Evolutionary conservation across 495 filamentous ascomycete species (phyloP).

Genomic region (Talaromyces ruber): DNA sequence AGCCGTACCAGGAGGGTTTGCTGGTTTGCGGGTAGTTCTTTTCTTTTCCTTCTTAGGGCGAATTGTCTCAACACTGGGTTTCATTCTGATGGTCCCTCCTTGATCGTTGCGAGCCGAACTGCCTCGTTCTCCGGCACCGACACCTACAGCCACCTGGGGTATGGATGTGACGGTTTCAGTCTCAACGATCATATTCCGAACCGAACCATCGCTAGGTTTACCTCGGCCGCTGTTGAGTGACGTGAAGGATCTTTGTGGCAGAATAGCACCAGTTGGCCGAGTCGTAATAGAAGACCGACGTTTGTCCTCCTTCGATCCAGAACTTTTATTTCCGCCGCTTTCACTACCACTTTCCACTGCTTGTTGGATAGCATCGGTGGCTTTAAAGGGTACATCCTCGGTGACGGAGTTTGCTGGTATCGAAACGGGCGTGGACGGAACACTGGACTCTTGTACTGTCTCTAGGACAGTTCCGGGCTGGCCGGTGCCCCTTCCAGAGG

Average conservation of each 20-base stretch:
- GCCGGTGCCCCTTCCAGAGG: conserved; percentile 51
- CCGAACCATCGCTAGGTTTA: conserved; percentile 63
- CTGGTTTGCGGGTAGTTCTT: conserved; percentile 62
- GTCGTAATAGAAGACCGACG: conserved; percentile 18
- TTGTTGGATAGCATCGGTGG: conserved; percentile 14
- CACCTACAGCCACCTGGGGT: conserved; percentile 74
- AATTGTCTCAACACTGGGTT: conserved; percentile 88
- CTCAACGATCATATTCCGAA: conserved; percentile 94
- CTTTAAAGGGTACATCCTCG: conserved; percentile 30
- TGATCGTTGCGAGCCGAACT: conserved; percentile 41
- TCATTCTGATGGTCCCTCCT: conserved; percentile 70
- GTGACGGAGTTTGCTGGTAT: conserved; percentile 31
- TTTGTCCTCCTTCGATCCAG: conserved; percentile 27
- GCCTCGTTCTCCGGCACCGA: conserved; percentile 55
- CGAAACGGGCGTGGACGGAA: conserved; percentile 62
- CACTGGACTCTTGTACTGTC: conserved; percentile 87
- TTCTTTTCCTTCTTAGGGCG: conserved; percentile 87
- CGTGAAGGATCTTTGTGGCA: conserved; percentile 40
- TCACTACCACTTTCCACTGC: conserved; percentile 41
- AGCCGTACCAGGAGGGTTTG: conserved; percentile 44
- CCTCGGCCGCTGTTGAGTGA: conserved; percentile 39
- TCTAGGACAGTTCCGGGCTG: conserved; percentile 66
- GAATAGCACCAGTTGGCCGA: conserved; percentile 20
- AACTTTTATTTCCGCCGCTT: conserved; percentile 38
- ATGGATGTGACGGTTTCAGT: conserved; percentile 93